Evolutionary conservation across 768 basidiomycete genomes (phyloP).

Genomic region (Daedalea quercina): DNA sequence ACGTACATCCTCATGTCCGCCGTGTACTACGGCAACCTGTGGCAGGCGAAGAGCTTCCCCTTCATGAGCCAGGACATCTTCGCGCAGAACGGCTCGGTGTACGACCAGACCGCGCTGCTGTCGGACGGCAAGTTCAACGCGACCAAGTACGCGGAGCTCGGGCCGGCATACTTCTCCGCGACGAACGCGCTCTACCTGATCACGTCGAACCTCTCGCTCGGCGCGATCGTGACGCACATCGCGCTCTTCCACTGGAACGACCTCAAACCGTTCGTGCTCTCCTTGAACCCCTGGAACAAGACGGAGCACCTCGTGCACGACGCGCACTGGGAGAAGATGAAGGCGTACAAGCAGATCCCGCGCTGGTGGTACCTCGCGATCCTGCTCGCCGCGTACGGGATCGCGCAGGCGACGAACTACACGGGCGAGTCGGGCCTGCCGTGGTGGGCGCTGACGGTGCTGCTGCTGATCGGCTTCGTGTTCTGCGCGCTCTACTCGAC

Average conservation of each 20-base stretch:
- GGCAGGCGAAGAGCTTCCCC: constrained; percentile 54
- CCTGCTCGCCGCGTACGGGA: constrained; percentile 37
- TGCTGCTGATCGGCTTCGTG: constrained; percentile 43
- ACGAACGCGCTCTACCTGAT: constrained; percentile 29
- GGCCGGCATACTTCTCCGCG: constrained; percentile 31
- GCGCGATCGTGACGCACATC: constrained; percentile 28
- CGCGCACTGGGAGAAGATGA: constrained; percentile 49
- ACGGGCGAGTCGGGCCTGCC: constrained; percentile 33
- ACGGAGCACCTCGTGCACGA: constrained; percentile 22
- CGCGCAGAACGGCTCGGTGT: constrained; percentile 17
- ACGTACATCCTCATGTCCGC: constrained; percentile 25
- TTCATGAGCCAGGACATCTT: constrained; percentile 34
- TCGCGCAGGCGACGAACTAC: constrained; percentile 34
- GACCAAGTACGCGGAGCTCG: constrained; percentile 19
- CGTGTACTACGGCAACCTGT: constrained; percentile 38
- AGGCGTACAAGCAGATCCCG: constrained; percentile 36
- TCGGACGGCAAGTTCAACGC: constrained; percentile 28
- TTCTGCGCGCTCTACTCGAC: constrained; percentile 52
- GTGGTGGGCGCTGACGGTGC: constrained; percentile 45
- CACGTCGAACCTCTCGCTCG: constrained; percentile 28
- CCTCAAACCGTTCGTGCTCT: constrained; percentile 27
- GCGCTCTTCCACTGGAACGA: constrained; percentile 31
- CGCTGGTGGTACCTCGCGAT: constrained; percentile 46
- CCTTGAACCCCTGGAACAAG: constrained; percentile 29
- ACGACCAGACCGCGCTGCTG: constrained; percentile 43